Conservation (phyloP, 2,329 filamentous ascomycete species). For the Diaporthe ilicicola region DNA sequence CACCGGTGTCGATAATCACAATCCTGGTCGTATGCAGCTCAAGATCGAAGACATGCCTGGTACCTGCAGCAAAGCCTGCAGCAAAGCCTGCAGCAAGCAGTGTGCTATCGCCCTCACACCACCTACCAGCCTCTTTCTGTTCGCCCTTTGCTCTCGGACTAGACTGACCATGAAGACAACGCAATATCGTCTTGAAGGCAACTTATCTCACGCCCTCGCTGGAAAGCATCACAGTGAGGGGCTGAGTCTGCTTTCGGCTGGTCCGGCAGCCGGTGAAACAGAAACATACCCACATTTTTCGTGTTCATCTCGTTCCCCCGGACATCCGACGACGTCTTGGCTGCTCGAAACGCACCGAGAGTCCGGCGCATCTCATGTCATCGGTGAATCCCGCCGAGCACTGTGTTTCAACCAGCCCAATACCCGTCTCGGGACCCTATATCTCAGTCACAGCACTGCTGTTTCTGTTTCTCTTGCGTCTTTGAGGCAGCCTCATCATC, state of each 20-base stretch:
- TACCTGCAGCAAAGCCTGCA: neutral
- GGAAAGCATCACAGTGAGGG: neutral
- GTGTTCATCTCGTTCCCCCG: conserved; percentile 6
- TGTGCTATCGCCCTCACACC: neutral
- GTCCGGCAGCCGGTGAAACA: conserved; percentile 17
- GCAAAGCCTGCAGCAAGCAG: neutral
- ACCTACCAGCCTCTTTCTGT: too few relatives aligned
- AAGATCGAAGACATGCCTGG: neutral
- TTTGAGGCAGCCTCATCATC: too few relatives aligned
- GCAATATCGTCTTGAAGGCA: neutral
- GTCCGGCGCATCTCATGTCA: neutral
- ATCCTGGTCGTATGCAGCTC: neutral
- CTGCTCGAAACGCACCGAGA: neutral
- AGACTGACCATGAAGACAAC: neutral
- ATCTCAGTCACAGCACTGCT: neutral
- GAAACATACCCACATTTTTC: conserved; percentile 14
- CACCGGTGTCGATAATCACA: neutral
- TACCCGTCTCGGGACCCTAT: neutral
- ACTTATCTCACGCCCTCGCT: neutral
- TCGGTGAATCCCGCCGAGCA: neutral
- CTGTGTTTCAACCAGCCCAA: neutral
- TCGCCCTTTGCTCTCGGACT: neutral
- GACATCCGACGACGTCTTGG: conserved; percentile 12
- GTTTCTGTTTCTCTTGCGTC: neutral
- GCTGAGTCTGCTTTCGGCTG: neutral